Evolutionary conservation across 495 filamentous ascomycete genomes (phyloP).

Genomic region (Pseudotulostoma volvatum): DNA sequence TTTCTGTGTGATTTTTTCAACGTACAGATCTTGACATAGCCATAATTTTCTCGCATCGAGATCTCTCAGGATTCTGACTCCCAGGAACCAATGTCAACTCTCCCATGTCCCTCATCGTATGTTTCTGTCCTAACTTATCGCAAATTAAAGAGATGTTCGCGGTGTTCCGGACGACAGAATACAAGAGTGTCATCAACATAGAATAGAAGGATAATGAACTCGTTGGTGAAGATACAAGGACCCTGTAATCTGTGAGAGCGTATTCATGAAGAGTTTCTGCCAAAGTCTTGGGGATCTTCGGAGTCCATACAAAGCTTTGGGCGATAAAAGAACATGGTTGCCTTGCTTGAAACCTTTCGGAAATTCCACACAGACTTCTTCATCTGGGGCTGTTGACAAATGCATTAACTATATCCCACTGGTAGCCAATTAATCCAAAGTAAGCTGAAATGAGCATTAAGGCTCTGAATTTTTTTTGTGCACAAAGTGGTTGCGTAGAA

Average conservation of each 20-base stretch:
- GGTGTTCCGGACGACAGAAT: neutral
- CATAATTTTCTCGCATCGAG: neutral
- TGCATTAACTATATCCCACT: no score
- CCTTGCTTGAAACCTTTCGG: slow-evolving; percentile 1
- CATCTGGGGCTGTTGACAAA: neutral
- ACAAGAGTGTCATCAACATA: neutral
- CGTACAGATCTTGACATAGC: neutral
- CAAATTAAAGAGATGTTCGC: neutral
- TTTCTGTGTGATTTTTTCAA: neutral
- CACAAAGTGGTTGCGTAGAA: slow-evolving; percentile 5
- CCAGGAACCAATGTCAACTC: neutral
- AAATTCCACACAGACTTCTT: neutral
- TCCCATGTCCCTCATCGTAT: neutral
- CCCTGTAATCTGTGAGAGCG: neutral
- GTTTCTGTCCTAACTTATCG: neutral
- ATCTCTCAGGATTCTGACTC: neutral
- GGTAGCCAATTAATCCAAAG: no score
- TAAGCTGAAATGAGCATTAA: neutral
- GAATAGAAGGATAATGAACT: neutral
- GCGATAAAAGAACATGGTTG: neutral
- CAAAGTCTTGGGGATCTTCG: slow-evolving; percentile 4
- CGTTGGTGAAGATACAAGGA: slow-evolving; percentile 2
- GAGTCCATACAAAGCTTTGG: slow-evolving; percentile 3
- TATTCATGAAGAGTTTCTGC: slow-evolving; percentile 1
- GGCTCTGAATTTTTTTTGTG: neutral